Conservation (phyloP, 257 asterid species). For the Leptodermis oblonga region DNA sequence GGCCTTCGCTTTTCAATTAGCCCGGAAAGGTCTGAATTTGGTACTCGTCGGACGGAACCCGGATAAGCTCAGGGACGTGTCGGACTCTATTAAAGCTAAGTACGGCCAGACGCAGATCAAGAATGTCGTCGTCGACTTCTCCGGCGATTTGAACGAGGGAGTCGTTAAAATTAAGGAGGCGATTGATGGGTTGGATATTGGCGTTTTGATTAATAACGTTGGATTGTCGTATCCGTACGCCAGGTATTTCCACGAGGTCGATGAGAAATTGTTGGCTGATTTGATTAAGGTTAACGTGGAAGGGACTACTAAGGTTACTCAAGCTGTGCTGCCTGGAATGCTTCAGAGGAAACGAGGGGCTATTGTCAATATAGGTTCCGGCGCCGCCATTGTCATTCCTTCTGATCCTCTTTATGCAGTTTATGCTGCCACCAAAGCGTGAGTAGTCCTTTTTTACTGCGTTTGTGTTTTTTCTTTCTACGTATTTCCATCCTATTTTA, state of each 20-base stretch:
- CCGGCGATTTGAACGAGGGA: conserved; percentile 80
- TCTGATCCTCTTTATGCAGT: conserved; percentile 95
- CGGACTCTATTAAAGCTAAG: conserved; percentile 47
- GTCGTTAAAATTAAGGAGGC: conserved; percentile 56
- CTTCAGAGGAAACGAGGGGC: conserved; percentile 84
- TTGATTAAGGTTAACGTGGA: conserved; percentile 78
- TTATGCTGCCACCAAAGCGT: conserved; percentile 98
- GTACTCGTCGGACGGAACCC: conserved; percentile 83
- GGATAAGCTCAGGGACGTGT: conserved; percentile 64
- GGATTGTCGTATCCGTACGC: conserved; percentile 94
- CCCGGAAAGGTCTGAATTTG: conserved; percentile 63
- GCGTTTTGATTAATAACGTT: conserved; percentile 79
- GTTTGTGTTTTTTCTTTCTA: conserved; percentile 4
- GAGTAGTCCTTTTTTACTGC: conserved; percentile 20
- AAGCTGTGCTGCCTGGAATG: conserved; percentile 85
- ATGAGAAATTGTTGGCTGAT: conserved; percentile 68
- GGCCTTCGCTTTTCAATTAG: conserved; percentile 81
- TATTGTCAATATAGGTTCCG: conserved; percentile 91
- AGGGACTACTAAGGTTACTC: conserved; percentile 87
- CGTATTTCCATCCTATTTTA: too few species aligned
- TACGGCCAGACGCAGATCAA: conserved; percentile 60
- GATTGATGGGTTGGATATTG: conserved; percentile 74
- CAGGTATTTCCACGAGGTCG: conserved; percentile 85
- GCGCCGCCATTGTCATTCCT: conserved; percentile 83
- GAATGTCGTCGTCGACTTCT: conserved; percentile 80